A percentile compares a stretch with the other conserved stretches of the same genome.
phyloP scores from a whole-genome alignment of 2,329 filamentous ascomycete species.

The Neofusicoccum sp. region DNA sequence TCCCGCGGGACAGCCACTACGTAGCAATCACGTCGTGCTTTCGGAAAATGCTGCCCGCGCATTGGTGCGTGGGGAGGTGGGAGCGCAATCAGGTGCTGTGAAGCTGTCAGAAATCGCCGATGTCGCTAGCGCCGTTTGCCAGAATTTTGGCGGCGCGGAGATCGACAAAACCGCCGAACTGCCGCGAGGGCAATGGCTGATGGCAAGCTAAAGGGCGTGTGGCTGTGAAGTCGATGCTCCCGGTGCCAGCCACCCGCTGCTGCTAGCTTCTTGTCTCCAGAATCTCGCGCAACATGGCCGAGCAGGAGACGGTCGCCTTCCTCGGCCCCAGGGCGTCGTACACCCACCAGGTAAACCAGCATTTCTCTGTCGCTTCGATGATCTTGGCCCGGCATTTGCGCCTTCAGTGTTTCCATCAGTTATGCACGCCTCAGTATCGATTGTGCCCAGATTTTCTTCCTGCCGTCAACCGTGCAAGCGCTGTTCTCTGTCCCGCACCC shows the following conservation, averaged over 20 bases:
- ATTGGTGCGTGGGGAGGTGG: not conserved
- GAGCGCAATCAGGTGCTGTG: not conserved
- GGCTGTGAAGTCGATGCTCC: not conserved
- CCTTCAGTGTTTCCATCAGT: too few relatives aligned
- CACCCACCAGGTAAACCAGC: conserved; percentile 61
- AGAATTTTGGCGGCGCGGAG: conserved; percentile 12
- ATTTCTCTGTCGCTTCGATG: not conserved
- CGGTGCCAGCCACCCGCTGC: not conserved
- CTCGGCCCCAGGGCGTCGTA: conserved; percentile 65
- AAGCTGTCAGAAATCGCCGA: not conserved
- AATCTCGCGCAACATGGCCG: not conserved
- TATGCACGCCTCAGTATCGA: too few relatives aligned
- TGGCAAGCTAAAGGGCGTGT: not conserved
- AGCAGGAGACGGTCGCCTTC: conserved; percentile 50
- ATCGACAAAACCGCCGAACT: not conserved
- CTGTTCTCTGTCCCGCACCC: conserved; percentile 20
- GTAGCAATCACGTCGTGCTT: conserved; percentile 11
- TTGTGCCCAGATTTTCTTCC: too few relatives aligned
- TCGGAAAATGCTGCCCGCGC: not conserved
- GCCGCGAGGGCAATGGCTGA: not conserved
- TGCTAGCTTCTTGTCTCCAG: too few relatives aligned
- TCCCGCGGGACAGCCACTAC: conserved; percentile 2
- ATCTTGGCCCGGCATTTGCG: too few relatives aligned
- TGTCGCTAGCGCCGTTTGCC: conserved; percentile 10
- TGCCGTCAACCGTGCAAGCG: too few relatives aligned